Conservation (phyloP, 805 yeast species). For the Zygosaccharomyces kombuchaensis region DNA sequence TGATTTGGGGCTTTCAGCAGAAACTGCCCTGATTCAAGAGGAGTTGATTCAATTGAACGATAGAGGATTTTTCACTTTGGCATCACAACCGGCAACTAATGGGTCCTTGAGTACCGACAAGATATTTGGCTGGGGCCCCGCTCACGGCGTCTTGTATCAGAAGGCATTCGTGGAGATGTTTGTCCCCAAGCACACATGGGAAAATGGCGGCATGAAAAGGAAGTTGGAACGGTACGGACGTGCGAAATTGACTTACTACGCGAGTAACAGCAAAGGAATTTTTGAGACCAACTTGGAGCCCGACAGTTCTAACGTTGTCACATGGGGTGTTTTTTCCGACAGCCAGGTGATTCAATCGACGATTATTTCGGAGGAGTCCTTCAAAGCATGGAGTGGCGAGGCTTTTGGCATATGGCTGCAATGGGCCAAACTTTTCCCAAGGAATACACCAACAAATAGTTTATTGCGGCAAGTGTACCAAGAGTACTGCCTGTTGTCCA, state of each 20-base stretch:
- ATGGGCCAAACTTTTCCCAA: constrained; percentile 79
- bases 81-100: constrained; percentile 94
- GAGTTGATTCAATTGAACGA: constrained; percentile 76
- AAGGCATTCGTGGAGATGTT: constrained; percentile 92
- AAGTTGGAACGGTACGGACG: constrained; percentile 40
- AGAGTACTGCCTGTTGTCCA: constrained; percentile 71
- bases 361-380: constrained; percentile 85
- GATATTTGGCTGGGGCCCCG: constrained; percentile 97
- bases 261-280: constrained; percentile 56
- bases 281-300: constrained; percentile 58
- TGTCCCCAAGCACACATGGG: constrained; percentile 71
- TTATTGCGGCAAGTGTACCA: constrained; percentile 59
- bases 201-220: constrained; percentile 43
- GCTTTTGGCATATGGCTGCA: constrained; percentile 87
- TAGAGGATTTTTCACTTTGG: constrained; percentile 74
- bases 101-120: constrained; percentile 74
- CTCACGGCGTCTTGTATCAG: constrained; percentile 82
- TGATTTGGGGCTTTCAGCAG: constrained; percentile 78
- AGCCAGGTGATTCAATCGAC: constrained; percentile 90
- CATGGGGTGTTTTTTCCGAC: constrained; percentile 97
- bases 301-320: constrained; percentile 70
- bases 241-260: constrained; percentile 65
- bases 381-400: constrained; percentile 94
- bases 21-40: constrained; percentile 89
- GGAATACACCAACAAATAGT: constrained; percentile 47